A percentile compares a stretch with the other conserved stretches of the same genome.
phyloP scores from a whole-genome alignment of 2,329 filamentous ascomycete genomes.

The Acrocalymma vagum region DNA sequence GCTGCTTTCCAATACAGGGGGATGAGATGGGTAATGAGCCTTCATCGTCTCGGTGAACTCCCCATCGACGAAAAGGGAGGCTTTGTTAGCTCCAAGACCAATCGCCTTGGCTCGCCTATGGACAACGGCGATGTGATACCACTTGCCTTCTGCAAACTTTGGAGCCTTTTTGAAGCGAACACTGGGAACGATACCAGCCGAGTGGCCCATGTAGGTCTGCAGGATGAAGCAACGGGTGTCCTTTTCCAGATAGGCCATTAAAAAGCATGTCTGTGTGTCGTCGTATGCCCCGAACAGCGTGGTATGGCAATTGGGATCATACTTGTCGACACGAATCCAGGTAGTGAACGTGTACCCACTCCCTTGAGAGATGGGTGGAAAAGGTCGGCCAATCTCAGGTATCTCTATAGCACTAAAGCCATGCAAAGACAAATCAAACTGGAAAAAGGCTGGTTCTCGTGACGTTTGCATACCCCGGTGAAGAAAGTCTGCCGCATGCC shows the following conservation, averaged over 20 bases:
- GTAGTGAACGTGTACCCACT: conserved; percentile 87
- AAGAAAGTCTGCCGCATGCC: conserved; percentile 71
- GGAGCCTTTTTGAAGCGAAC: conserved; percentile 92
- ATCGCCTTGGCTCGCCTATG: conserved; percentile 75
- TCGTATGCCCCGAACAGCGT: conserved; percentile 97
- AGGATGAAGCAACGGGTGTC: conserved; percentile 94
- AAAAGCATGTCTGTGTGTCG: conserved; percentile 87
- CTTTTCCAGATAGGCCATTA: conserved; percentile 92
- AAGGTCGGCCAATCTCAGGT: conserved; percentile 81
- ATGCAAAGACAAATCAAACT: conserved; percentile 89
- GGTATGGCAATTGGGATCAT: conserved; percentile 85
- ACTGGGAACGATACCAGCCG: conserved; percentile 72
- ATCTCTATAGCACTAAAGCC: conserved; percentile 93
- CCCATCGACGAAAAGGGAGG: conserved; percentile 89
- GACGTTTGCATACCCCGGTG: conserved; percentile 78
- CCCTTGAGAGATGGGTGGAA: conserved; percentile 79
- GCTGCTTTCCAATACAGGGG: conserved; percentile 69
- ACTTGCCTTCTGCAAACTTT: conserved; percentile 76
- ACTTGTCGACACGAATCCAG: conserved; percentile 89
- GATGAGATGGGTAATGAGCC: conserved; percentile 83
- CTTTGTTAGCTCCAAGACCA: conserved; percentile 78
- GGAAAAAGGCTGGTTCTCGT: conserved; percentile 82
- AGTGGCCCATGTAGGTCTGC: conserved; percentile 89
- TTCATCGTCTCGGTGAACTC: conserved; percentile 93
- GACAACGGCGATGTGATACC: conserved; percentile 94